Evolutionary conservation across 164 flowering plant species (phyloP).

Genomic region (Piper betle): DNA sequence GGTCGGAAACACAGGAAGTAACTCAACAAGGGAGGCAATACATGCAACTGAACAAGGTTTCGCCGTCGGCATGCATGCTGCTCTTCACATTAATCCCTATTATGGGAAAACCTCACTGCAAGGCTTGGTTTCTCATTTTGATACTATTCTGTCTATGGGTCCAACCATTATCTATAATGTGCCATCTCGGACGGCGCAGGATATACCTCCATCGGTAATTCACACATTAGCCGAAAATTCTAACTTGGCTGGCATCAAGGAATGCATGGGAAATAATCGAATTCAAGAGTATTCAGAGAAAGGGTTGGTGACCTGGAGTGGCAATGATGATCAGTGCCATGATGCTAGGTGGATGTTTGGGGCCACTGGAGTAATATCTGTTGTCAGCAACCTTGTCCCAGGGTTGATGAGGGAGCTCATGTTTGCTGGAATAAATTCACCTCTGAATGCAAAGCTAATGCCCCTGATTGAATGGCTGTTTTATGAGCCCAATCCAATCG

Average conservation of each 20-base stretch:
- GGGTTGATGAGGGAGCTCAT: conserved; percentile 55
- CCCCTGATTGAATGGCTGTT: conserved; percentile 32
- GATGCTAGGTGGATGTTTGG: conserved; percentile 75
- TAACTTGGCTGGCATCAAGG: conserved; percentile 77
- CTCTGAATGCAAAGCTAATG: conserved; percentile 45
- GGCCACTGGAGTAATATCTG: conserved; percentile 77
- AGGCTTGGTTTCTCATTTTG: conserved; percentile 68
- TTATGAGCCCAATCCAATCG: conserved; percentile 75
- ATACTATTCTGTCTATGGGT: conserved; percentile 66
- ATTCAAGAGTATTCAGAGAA: conserved; percentile 45
- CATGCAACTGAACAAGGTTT: conserved; percentile 92
- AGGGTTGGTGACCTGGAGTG: conserved; percentile 67
- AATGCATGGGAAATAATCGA: conserved; percentile 67
- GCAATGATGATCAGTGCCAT: conserved; percentile 83
- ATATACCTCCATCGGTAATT: conserved; percentile 66
- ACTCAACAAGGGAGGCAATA: conserved; percentile 86
- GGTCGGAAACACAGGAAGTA: conserved; percentile 90
- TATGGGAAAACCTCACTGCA: conserved; percentile 86
- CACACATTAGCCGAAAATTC: conserved; percentile 27
- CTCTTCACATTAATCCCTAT: conserved; percentile 89
- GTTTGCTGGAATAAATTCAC: conserved; percentile 48
- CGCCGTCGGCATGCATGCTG: conserved; percentile 94
- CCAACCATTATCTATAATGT: conserved; percentile 77
- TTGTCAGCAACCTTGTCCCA: conserved; percentile 67
- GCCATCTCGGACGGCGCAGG: conserved; percentile 76